Evolutionary conservation across 2,329 filamentous ascomycete species (phyloP).

Genomic region (Colletotrichum tamarilloi): DNA sequence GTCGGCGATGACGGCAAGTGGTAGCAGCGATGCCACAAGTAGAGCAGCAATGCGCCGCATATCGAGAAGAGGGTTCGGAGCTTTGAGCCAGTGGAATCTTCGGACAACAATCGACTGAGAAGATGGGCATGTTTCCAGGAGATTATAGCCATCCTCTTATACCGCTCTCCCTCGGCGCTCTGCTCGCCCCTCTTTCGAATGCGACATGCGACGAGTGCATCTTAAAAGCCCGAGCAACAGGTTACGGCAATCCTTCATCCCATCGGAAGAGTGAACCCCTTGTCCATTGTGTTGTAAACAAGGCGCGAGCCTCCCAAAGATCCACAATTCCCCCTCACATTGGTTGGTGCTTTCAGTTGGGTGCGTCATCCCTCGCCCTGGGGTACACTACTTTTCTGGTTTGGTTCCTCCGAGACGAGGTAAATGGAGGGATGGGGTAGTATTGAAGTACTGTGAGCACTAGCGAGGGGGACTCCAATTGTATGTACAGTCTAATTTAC

Average conservation of each 20-base stretch:
- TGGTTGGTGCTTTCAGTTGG: neutral
- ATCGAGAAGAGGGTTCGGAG: neutral
- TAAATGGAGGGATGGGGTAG: neutral
- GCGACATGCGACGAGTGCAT: neutral
- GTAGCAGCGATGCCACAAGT: neutral
- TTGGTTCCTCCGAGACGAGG: neutral
- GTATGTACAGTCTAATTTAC: neutral
- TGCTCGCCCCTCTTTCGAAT: constrained; percentile 17
- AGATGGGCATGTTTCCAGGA: too few species aligned
- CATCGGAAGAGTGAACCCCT: constrained; percentile 8
- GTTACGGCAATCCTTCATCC: constrained; percentile 1
- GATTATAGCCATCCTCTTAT: neutral
- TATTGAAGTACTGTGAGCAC: neutral
- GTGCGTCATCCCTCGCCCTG: neutral
- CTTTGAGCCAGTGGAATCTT: neutral
- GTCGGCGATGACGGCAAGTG: neutral
- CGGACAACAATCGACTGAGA: neutral
- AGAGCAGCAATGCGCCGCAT: constrained; percentile 8
- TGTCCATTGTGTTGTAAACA: constrained; percentile 13
- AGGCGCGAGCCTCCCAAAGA: neutral
- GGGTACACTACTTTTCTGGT: neutral
- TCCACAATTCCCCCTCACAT: constrained; percentile 31
- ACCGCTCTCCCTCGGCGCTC: neutral
- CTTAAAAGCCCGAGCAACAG: neutral
- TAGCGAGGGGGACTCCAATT: neutral